Percentiles rank a stretch among this genome's conserved stretches.
phyloP scores from a whole-genome alignment of 1,139 yeast species.

The Hyphopichia pseudoburtonii region DNA sequence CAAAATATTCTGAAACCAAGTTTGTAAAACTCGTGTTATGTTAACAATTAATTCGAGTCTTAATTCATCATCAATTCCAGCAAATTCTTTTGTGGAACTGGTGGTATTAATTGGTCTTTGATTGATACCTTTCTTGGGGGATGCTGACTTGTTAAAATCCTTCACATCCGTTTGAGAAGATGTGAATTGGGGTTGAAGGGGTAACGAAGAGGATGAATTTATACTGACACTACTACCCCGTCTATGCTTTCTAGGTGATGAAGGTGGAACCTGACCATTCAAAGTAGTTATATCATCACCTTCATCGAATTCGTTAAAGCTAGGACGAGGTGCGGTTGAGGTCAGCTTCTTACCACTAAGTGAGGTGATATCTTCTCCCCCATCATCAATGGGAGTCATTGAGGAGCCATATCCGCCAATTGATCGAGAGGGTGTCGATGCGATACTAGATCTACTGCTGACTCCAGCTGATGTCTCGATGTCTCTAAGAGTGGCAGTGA shows the following conservation, averaged over 20 bases:
- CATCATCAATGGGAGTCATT: slow-evolving; percentile 13
- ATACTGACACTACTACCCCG: slow-evolving; percentile 4
- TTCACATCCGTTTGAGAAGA: too few species aligned
- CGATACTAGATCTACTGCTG: background rate
- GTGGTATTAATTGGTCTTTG: slow-evolving; percentile 2
- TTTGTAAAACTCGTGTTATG: slow-evolving; percentile 22
- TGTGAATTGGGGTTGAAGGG: background rate
- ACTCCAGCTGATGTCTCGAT: background rate
- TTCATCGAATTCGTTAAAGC: slow-evolving; percentile 15
- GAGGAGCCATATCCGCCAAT: background rate
- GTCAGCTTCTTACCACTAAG: slow-evolving; percentile 14
- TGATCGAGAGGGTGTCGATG: too few species aligned
- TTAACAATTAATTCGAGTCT: slow-evolving; percentile 27
- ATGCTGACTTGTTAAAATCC: background rate
- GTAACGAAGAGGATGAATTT: background rate
- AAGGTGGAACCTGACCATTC: slow-evolving; percentile 11
- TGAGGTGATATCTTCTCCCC: slow-evolving; percentile 25
- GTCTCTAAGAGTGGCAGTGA: slow-evolving; percentile 6
- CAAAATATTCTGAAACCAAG: slow-evolving; percentile 22
- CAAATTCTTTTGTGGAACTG: slow-evolving; percentile 12
- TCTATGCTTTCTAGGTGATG: slow-evolving; percentile 1
- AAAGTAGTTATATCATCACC: slow-evolving; percentile 34
- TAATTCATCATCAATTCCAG: slow-evolving; percentile 25
- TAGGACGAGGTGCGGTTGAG: slow-evolving; percentile 5
- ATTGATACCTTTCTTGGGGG: background rate